A percentile compares a stretch with the other conserved stretches of the same genome.
phyloP scores from a whole-genome alignment of 2,329 filamentous ascomycete species.

The Ramichloridium luteum region DNA sequence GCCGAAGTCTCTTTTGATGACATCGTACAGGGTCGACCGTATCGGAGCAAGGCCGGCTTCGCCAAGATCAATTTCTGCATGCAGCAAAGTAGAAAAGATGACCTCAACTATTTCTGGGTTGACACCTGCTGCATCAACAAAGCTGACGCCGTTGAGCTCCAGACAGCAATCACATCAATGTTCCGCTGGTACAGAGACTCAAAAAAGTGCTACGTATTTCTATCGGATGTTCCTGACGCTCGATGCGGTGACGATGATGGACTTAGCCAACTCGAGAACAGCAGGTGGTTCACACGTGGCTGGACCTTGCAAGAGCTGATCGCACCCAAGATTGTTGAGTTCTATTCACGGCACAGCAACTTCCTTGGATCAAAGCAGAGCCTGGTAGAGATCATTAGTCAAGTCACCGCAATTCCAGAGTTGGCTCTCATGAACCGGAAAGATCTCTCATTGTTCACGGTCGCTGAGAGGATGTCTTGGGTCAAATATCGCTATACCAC shows the following conservation, averaged over 20 bases:
- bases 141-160: conserved; percentile 6
- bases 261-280: conserved; percentile 2
- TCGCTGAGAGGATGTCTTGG: conserved; percentile 4
- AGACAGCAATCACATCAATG: conserved; percentile 10
- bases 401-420: conserved; percentile 12
- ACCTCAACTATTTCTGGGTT: conserved; percentile 9
- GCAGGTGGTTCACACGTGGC: conserved; percentile 5
- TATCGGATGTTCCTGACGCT: conserved; percentile 5
- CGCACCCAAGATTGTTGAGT: conserved; percentile 2
- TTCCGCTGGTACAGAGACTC: conserved; percentile 10
- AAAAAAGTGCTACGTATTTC: conserved; percentile 7
- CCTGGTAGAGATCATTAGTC: conserved; percentile 4
- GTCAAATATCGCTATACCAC: background rate
- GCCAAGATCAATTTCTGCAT: conserved; percentile 4
- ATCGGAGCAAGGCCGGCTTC: conserved; percentile 6
- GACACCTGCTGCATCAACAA: conserved; percentile 15
- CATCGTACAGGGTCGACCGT: conserved; percentile 4
- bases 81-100: conserved; percentile 1
- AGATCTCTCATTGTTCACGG: background rate
- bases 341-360: conserved; percentile 1
- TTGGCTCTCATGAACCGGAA: conserved; percentile 1
- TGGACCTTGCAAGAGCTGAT: conserved; percentile 7
- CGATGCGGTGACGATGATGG: conserved; percentile 1
- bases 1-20: conserved; percentile 11
- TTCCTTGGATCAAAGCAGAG: background rate